These are phyloP conservation scores for Daldinia childiae DNA, from an alignment of 495 filamentous ascomycete genomes.

Conservation along the genomic window DNA sequence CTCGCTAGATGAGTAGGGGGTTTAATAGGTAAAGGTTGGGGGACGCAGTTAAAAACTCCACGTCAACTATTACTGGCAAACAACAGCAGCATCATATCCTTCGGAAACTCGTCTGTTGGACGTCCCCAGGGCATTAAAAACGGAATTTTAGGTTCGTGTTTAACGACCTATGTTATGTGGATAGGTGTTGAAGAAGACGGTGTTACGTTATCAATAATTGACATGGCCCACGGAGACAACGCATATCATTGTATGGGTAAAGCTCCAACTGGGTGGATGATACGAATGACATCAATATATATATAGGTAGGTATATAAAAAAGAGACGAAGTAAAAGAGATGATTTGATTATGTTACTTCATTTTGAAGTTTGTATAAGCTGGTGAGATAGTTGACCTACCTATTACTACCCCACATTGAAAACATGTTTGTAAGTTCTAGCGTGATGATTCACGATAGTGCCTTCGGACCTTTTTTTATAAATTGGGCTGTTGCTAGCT, in stretches of 20 bases:
- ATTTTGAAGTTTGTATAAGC: constrained; percentile 8
- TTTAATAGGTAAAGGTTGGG: not conserved
- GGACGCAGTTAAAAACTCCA: constrained; percentile 1
- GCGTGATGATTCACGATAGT: constrained; percentile 1
- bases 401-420: constrained; percentile 13
- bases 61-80: constrained; percentile 19
- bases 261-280: not conserved
- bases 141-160: not conserved
- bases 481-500: not conserved
- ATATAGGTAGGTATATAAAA: constrained; percentile 11
- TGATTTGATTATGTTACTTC: constrained; percentile 18
- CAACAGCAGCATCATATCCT: constrained; percentile 13
- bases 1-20: not conserved
- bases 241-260: constrained; percentile 10
- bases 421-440: constrained; percentile 10
- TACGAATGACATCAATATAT: constrained; percentile 2
- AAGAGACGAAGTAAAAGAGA: constrained; percentile 4
- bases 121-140: constrained; percentile 1
- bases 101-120: not conserved
- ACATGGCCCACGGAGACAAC: constrained; percentile 21
- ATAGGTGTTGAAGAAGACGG: constrained; percentile 9
- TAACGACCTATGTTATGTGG: not conserved
- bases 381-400: constrained; percentile 17
- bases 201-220: constrained; percentile 17
- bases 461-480: not conserved